Evolutionary conservation across 805 yeast genomes (phyloP).

Genomic region (Suhomyces xylopsoci): DNA sequence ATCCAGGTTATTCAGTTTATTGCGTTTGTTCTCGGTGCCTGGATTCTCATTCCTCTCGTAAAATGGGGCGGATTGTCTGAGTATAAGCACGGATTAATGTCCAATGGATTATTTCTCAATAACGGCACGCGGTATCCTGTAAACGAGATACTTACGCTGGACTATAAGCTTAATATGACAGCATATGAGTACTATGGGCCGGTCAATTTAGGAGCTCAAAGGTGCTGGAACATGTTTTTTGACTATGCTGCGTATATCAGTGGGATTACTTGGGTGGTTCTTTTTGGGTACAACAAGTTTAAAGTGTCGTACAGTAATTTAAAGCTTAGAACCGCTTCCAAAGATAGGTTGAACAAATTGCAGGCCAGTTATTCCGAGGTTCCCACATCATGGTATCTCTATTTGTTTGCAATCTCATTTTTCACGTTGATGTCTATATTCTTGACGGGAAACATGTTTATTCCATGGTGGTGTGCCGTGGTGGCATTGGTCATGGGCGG

Average conservation of each 20-base stretch:
- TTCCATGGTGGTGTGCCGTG: conserved; percentile 44
- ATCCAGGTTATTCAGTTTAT: conserved; percentile 47
- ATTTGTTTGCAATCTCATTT: conserved; percentile 36
- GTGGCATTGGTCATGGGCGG: conserved; percentile 45
- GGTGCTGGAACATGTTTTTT: conserved; percentile 50
- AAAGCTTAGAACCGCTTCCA: background rate
- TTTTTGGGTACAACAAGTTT: conserved; percentile 33
- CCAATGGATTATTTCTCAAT: conserved; percentile 37
- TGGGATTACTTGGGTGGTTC: conserved; percentile 45
- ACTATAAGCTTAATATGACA: conserved; percentile 40
- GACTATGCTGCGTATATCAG: conserved; percentile 52
- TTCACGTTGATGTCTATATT: conserved; percentile 31
- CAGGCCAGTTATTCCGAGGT: conserved; percentile 39
- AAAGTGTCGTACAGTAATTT: conserved; percentile 14
- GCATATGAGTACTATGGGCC: conserved; percentile 47
- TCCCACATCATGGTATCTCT: conserved; percentile 43
- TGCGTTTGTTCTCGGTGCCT: conserved; percentile 47
- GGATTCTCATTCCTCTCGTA: conserved; percentile 47
- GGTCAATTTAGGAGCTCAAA: conserved; percentile 45
- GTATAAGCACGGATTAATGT: conserved; percentile 44
- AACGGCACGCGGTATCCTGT: conserved; percentile 45
- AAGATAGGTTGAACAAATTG: conserved; percentile 44
- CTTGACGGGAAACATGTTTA: conserved; percentile 29
- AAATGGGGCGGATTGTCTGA: conserved; percentile 39
- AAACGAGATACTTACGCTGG: conserved; percentile 35